phyloP scores from a whole-genome alignment of 2,329 filamentous ascomycete genomes.

The Penicillium sp. region DNA sequence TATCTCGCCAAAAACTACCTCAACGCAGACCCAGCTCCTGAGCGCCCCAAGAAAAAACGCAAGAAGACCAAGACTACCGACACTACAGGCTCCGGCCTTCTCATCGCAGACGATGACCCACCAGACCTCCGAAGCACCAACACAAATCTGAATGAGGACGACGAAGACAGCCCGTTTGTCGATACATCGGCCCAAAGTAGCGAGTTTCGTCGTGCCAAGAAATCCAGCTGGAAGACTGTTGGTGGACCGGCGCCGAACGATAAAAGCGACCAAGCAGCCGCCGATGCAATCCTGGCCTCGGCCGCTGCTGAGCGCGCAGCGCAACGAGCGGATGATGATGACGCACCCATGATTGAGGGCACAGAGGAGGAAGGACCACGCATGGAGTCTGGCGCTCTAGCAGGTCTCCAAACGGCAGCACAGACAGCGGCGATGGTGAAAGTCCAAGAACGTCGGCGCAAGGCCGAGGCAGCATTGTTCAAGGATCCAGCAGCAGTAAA shows the following conservation, averaged over 20 bases:
- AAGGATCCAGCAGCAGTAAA: conserved; percentile 41
- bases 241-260: conserved; percentile 40
- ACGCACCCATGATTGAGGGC: conserved; percentile 45
- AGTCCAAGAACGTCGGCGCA: conserved; percentile 58
- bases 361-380: conserved; percentile 48
- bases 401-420: conserved; percentile 80
- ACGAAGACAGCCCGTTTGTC: conserved; percentile 37
- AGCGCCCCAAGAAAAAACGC: conserved; percentile 57
- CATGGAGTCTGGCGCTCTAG: conserved; percentile 86
- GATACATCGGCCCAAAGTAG: conserved; percentile 30
- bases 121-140: conserved; percentile 33
- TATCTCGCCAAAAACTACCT: conserved; percentile 94
- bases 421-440: conserved; percentile 72
- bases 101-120: conserved; percentile 45
- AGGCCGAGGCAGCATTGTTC: conserved; percentile 44
- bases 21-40: conserved; percentile 56
- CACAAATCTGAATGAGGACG: conserved; percentile 30
- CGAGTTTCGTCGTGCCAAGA: conserved; percentile 71
- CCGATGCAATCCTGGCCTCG: conserved; percentile 75
- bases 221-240: conserved; percentile 76
- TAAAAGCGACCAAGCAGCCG: conserved; percentile 58
- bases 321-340: conserved; percentile 50
- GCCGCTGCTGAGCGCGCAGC: conserved; percentile 67
- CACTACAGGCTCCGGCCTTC: conserved; percentile 41
- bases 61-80: conserved; percentile 53